Conservation (phyloP, 225 moss, liverwort and hornwort genomes). For the Pseudoscleropodium purum region DNA sequence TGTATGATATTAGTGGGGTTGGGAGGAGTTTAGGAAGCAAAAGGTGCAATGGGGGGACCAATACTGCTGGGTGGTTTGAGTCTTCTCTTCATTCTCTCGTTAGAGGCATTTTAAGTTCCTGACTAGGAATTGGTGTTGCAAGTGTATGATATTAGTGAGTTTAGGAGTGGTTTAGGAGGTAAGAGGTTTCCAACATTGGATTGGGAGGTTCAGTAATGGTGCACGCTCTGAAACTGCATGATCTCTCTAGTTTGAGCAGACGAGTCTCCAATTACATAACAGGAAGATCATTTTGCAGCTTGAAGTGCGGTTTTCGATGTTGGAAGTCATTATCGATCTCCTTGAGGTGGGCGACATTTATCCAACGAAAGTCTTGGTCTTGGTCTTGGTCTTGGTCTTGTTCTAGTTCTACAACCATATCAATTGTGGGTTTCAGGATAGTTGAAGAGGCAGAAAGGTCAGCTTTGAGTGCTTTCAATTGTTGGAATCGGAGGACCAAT, state of each 20-base stretch:
- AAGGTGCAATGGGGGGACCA: background rate
- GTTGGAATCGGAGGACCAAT: background rate
- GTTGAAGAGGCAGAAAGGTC: background rate
- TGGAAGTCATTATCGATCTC: background rate
- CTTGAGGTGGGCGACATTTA: background rate
- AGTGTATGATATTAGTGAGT: background rate
- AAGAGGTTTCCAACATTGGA: background rate
- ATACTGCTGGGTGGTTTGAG: background rate
- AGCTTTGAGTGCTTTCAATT: background rate
- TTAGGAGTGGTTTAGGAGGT: background rate
- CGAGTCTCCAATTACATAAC: too few species aligned
- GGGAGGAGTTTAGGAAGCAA: background rate
- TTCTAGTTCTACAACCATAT: background rate
- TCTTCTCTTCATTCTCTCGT: background rate
- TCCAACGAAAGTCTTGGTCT: background rate
- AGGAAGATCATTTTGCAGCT: background rate
- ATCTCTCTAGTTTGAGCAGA: background rate
- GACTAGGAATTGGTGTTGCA: background rate
- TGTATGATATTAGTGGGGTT: background rate
- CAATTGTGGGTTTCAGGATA: background rate
- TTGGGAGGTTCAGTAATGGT: background rate
- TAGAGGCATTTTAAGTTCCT: background rate
- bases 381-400: background rate
- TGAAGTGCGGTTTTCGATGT: background rate
- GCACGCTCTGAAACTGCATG: background rate